A percentile compares a stretch with the other conserved stretches of the same genome.
Evolutionary conservation across 2,329 filamentous ascomycete genomes (phyloP).

Genomic region (Ophiostoma novo-ulmi): DNA sequence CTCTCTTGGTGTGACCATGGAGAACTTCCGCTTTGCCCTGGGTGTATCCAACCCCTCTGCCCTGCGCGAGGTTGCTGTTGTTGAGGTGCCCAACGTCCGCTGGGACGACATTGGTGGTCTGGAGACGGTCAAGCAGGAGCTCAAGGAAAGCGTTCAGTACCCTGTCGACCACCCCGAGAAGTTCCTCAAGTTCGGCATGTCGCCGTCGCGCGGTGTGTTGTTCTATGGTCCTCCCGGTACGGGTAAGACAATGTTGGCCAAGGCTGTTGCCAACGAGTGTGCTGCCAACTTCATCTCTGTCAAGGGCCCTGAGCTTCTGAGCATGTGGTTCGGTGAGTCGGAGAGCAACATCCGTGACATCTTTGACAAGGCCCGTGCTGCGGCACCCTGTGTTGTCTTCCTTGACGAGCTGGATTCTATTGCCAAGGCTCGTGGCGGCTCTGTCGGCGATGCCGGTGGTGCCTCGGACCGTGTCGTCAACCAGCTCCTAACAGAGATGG

Average conservation of each 20-base stretch:
- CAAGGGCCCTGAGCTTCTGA: conserved; percentile 95
- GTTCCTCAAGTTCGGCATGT: conserved; percentile 99
- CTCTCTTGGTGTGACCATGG: conserved; percentile 97
- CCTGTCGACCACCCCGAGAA: conserved; percentile 99
- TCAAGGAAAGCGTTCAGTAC: conserved; percentile 98
- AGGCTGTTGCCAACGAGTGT: conserved; percentile 98
- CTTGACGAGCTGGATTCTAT: conserved; percentile 98
- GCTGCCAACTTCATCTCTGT: conserved; percentile 99
- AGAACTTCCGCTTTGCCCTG: conserved; percentile 98
- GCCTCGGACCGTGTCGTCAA: conserved; percentile 99
- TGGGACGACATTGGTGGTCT: conserved; percentile 99
- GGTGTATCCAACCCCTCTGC: conserved; percentile 98
- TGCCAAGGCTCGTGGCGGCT: conserved; percentile 97
- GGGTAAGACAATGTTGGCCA: conserved; percentile 99
- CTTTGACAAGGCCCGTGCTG: conserved; percentile 98
- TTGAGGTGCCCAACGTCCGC: conserved; percentile 97
- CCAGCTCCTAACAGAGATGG: conserved; percentile 98
- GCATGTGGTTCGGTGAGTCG: conserved; percentile 99
- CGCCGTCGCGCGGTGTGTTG: conserved; percentile 93
- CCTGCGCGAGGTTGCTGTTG: conserved; percentile 95
- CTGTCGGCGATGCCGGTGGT: conserved; percentile 90
- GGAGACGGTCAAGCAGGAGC: conserved; percentile 97
- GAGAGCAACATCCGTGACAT: conserved; percentile 99
- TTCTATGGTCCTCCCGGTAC: conserved; percentile 99
- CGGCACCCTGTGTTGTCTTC: conserved; percentile 97